Evolutionary conservation across 2,329 filamentous ascomycete species (phyloP).

Genomic region (Pseudogymnoascus sp.): DNA sequence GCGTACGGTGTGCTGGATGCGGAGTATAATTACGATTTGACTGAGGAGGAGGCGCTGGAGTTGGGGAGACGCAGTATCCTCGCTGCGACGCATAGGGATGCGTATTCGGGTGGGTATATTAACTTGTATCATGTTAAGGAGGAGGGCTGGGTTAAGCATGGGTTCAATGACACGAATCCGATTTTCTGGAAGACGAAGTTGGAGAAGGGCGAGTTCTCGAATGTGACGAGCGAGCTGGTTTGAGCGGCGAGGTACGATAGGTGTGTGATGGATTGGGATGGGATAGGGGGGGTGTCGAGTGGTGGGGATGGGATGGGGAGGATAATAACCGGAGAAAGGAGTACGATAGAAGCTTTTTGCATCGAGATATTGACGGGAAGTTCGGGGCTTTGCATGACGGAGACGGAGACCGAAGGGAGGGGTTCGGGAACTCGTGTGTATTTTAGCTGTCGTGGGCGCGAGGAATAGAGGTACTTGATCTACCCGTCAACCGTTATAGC

Average conservation of each 20-base stretch:
- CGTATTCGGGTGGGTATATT: conserved; percentile 98
- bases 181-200: conserved; percentile 99
- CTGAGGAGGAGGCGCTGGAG: conserved; percentile 80
- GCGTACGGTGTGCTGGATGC: conserved; percentile 97
- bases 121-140: conserved; percentile 99
- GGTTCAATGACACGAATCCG: conserved; percentile 95
- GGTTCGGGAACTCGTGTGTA: background rate
- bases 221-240: conserved; percentile 54
- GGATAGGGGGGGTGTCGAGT: background rate
- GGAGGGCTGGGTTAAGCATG: conserved; percentile 97
- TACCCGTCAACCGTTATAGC: background rate
- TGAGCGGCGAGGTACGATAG: background rate
- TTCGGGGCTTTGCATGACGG: background rate
- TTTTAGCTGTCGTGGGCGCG: background rate
- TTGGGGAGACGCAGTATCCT: conserved; percentile 88
- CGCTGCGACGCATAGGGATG: conserved; percentile 92
- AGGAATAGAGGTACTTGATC: background rate
- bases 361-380: conserved; percentile 1
- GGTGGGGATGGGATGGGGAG: background rate
- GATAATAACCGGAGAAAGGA: conserved; percentile 5
- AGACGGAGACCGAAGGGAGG: background rate
- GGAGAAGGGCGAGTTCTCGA: conserved; percentile 96
- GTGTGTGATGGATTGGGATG: background rate
- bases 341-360: conserved; percentile 5
- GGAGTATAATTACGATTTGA: conserved; percentile 86